These are phyloP conservation scores for Arabis alpina DNA, from an alignment of 345 rosid genomes.

Conservation along the genomic window DNA sequence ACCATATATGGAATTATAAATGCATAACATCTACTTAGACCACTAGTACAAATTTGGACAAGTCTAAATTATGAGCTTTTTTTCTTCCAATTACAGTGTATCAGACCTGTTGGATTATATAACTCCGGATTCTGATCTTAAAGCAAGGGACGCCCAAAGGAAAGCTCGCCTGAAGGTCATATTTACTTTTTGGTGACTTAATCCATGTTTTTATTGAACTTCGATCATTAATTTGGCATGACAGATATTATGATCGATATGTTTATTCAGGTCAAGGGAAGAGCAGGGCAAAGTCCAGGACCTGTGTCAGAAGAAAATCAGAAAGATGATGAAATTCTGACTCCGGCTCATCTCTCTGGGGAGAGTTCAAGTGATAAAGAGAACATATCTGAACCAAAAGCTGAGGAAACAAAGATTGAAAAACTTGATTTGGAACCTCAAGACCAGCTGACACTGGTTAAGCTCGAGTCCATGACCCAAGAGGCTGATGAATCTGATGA, in stretches of 20 bases:
- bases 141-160: constrained; percentile 91
- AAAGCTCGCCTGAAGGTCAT: constrained; percentile 91
- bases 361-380: constrained; percentile 83
- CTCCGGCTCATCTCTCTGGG: constrained; percentile 49
- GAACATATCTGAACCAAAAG: constrained; percentile 64
- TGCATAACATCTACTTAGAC: constrained; percentile 27
- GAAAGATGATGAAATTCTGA: constrained; percentile 62
- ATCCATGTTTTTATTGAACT: constrained; percentile 3
- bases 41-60: constrained; percentile 31
- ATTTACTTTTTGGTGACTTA: constrained; percentile 18
- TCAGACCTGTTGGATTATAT: constrained; percentile 98
- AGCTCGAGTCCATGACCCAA: constrained; percentile 43
- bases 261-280: constrained; percentile 69
- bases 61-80: constrained; percentile 39
- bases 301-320: constrained; percentile 61
- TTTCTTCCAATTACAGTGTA: constrained; percentile 61
- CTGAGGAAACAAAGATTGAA: constrained; percentile 54
- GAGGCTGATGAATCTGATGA: constrained; percentile 78
- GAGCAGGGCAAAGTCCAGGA: constrained; percentile 72
- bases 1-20: constrained; percentile 27
- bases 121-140: constrained; percentile 83
- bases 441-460: constrained; percentile 45
- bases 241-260: constrained; percentile 32
- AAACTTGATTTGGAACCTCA: constrained; percentile 54
- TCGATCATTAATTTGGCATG: constrained; percentile 20